Evolutionary conservation across 2,329 filamentous ascomycete genomes (phyloP).

Genomic region (Fusarium sambucinum): DNA sequence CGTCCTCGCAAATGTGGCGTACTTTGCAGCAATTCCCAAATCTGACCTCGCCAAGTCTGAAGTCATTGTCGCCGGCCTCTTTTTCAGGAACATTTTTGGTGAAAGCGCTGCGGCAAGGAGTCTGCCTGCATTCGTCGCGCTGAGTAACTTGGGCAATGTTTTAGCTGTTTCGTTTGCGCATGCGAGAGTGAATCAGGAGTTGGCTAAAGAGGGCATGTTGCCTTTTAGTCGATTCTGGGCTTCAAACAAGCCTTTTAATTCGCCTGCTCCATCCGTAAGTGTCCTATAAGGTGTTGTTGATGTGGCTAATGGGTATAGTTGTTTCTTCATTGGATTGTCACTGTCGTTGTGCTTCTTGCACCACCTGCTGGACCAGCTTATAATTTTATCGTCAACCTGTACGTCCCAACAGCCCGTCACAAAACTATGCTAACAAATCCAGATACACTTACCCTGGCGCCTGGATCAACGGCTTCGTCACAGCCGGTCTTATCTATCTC

Average conservation of each 20-base stretch:
- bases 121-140: conserved; percentile 68
- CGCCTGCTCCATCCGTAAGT: conserved; percentile 67
- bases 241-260: conserved; percentile 74
- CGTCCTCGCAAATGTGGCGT: conserved; percentile 73
- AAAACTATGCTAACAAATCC: conserved; percentile 18
- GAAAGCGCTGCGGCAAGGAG: conserved; percentile 62
- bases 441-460: conserved; percentile 64
- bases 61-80: conserved; percentile 70
- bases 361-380: conserved; percentile 76
- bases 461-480: conserved; percentile 67
- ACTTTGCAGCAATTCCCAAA: conserved; percentile 73
- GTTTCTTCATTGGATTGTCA: conserved; percentile 75
- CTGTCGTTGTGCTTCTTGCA: conserved; percentile 73
- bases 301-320: conserved; percentile 51
- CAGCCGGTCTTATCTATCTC: conserved; percentile 64
- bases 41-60: conserved; percentile 68
- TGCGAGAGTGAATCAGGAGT: conserved; percentile 71
- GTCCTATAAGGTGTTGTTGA: fast-evolving
- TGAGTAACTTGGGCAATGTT: conserved; percentile 73
- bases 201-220: conserved; percentile 76
- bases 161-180: conserved; percentile 71
- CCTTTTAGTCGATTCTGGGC: conserved; percentile 76
- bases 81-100: conserved; percentile 73
- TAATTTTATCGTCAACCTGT: conserved; percentile 73
- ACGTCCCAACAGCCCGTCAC: fast-evolving